phyloP scores from a whole-genome alignment of 345 rosid species.

The Schrenkiella parvula region DNA sequence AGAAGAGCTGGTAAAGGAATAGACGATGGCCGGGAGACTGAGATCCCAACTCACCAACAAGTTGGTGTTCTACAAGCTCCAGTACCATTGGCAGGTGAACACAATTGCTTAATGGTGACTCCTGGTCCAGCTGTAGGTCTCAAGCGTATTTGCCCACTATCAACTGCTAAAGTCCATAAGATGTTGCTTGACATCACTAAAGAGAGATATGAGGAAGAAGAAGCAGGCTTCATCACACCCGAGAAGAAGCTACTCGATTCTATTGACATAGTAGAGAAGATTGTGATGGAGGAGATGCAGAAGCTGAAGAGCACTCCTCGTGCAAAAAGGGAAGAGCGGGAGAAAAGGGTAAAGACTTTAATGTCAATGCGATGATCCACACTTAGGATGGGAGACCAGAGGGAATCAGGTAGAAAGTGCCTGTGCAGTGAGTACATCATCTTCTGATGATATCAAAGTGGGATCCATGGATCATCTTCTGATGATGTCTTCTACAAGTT shows the following conservation, averaged over 20 bases:
- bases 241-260: constrained; percentile 80
- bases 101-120: constrained; percentile 30
- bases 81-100: constrained; percentile 40
- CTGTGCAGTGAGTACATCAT: constrained; percentile 29
- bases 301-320: constrained; percentile 65
- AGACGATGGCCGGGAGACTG: constrained; percentile 42
- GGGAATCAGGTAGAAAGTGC: background rate
- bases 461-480: constrained; percentile 15
- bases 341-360: constrained; percentile 57
- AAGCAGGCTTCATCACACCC: constrained; percentile 67
- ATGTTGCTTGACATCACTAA: constrained; percentile 51
- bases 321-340: constrained; percentile 61
- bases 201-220: constrained; percentile 26
- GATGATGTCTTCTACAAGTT: too few species aligned
- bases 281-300: constrained; percentile 64
- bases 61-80: constrained; percentile 37
- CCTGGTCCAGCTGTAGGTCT: constrained; percentile 41
- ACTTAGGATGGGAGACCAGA: background rate
- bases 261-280: constrained; percentile 73
- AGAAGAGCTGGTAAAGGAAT: constrained; percentile 51
- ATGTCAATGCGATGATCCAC: constrained; percentile 66
- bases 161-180: constrained; percentile 50
- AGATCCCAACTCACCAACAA: constrained; percentile 37
- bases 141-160: constrained; percentile 40
- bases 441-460: constrained; percentile 22